Base-by-base conservation (phyloP, 2,329 filamentous ascomycete genomes). In the Aspergillus transmontanensis region DNA sequence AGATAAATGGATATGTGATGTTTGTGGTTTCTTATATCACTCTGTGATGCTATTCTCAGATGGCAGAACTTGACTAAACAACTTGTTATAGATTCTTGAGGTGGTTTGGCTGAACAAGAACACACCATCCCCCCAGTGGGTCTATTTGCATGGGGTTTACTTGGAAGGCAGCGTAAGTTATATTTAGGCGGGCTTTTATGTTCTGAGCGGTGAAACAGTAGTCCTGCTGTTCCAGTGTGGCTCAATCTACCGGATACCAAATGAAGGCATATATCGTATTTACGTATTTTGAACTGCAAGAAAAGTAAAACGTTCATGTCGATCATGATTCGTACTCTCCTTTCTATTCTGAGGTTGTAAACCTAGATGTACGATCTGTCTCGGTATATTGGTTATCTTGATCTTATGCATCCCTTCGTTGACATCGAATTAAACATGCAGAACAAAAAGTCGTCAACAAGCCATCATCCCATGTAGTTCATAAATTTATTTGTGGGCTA, bases 401-500 rank as follows among this genome's bases (percentile, higher is more conserved):
- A 61, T 69, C 58, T 66, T 62, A 66, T 67, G 66, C 64, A 70
- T 71, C 63, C 46, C 65, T 64, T 73, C 67, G 68, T 71, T 60
- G 64, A 66, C 64, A 64, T 66, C 57, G 61, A 59, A 60, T 66
- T 64, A 61, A 64, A 59, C 64, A 68, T 71, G 66, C 48, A 68
- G 64, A 60, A 64, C 51, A 67, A 67, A 59, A 66, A 62, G 59
- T 70, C 62, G 65, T 67, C 64, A 62, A 67, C 19, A 63, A 57
- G 45, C 59, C 55, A 65, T 59, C 55, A 53, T 64, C 32, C 55
- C 48, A 36, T 57, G 19, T 43, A 34, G 51, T n/a, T 66, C 48
- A 64, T 63, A 63, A 53, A 59, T 68, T 64, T 72, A 76, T 75
- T 76, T 74, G 71, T 76, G 73, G 68, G 74, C 74, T 76, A 32